Base-by-base conservation (phyloP, 2,329 filamentous ascomycete species). In the Penicillium concentricum region DNA sequence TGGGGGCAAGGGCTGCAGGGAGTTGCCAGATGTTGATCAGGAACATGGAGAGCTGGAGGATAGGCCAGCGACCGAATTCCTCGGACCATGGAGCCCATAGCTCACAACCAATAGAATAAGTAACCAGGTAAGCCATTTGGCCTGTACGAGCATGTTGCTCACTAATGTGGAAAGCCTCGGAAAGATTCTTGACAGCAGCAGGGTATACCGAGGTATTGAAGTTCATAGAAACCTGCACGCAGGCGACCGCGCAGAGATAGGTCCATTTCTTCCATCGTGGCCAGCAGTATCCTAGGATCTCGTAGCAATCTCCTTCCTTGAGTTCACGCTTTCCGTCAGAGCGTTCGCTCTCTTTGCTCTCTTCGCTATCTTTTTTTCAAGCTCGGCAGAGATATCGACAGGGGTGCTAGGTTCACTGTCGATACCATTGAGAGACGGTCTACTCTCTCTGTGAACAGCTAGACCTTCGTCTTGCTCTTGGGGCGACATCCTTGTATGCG, bases 61-160 rank as follows among this genome's bases (percentile, higher is more conserved):
- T 82, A 1, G 86, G 86, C 79, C 85, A 88, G 45, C 90, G 83
- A 16, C 90, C 90, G 45, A 92, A 81, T 67, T 93, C 90, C 72
- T 93, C 90, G 32, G 84, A 88, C 88, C 89, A 92, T 0, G 90
- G 90, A 0, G 90, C 90, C 90, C 90, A 92, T 0, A 92, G 80
- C 72, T 92, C 90, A 69, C 90, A 92, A 12, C 90, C 90, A 68
- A 93, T 90, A 32, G 89, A 89, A 69, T 93, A 92, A 2, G 85
- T 75, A 50, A 92, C 81, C 22, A 92, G 76, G 74, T 92, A 93
- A 62, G 90, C 82, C 74, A 88, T 86, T 60, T 89, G 88, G 61
- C 88, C 89, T 37, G 84, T 81, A 48, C 88, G 82, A 2, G 86
- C 88, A 8, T 82, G 82, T 69, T 89, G 87, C 10, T 78, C 76